Conservation (phyloP, 306 rosid species). For the Citrullus mucosospermus region DNA sequence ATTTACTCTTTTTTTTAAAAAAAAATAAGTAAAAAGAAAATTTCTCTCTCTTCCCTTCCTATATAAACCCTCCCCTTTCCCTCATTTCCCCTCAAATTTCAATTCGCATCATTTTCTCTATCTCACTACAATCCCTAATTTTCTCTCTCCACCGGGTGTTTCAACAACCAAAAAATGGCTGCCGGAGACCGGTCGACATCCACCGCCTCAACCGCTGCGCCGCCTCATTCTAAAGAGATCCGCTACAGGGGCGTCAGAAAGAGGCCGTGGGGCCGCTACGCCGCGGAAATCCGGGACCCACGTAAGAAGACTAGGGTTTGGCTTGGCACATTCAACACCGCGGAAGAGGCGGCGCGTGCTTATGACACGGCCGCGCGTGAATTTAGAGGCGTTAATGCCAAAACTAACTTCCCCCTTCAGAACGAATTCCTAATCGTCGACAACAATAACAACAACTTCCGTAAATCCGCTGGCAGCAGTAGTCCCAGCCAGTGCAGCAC, state of each 20-base stretch:
- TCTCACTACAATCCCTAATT: neutral
- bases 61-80: neutral
- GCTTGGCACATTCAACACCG: slow-evolving; percentile 82
- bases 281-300: slow-evolving; percentile 92
- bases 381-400: slow-evolving; percentile 65
- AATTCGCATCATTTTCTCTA: neutral
- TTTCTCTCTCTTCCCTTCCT: neutral
- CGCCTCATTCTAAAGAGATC: slow-evolving; percentile 37
- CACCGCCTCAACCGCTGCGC: neutral
- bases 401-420: slow-evolving; percentile 50
- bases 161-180: slow-evolving; percentile 25
- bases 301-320: slow-evolving; percentile 76
- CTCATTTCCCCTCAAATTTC: neutral
- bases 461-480: slow-evolving; percentile 10
- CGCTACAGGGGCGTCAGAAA: slow-evolving; percentile 69
- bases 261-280: slow-evolving; percentile 91
- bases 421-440: slow-evolving; percentile 8
- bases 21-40: no score
- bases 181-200: slow-evolving; percentile 24
- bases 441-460: neutral
- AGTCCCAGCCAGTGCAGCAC: slow-evolving; percentile 65
- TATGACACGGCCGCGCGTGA: slow-evolving; percentile 71
- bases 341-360: slow-evolving; percentile 80
- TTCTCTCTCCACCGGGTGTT: neutral
- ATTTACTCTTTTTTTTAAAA: neutral